Conservation (phyloP, 257 asterid species). For the Coffea canephora region DNA sequence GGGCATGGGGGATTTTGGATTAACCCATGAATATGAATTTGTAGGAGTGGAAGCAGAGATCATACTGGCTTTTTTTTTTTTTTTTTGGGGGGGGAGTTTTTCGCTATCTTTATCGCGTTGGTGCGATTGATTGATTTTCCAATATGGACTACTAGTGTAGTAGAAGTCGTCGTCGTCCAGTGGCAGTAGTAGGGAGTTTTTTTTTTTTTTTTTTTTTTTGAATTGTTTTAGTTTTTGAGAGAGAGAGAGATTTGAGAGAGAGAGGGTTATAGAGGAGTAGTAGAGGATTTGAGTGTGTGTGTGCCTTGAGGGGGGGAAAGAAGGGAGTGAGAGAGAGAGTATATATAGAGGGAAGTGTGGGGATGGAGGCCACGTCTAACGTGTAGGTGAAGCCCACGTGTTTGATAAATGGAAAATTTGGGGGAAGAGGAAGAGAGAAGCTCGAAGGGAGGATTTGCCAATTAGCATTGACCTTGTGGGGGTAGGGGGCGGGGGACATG, state of each 20-base stretch:
- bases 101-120: slow-evolving; percentile 40
- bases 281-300: slow-evolving; percentile 15
- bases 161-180: too few relatives aligned
- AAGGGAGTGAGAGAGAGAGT: slow-evolving; percentile 22
- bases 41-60: slow-evolving; percentile 30
- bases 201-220: neutral
- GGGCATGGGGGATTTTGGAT: slow-evolving; percentile 13
- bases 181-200: neutral
- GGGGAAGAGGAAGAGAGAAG: neutral
- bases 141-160: too few relatives aligned
- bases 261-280: neutral
- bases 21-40: slow-evolving; percentile 47
- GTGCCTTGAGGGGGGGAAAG: slow-evolving; percentile 22
- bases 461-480: slow-evolving; percentile 18
- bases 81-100: too few relatives aligned
- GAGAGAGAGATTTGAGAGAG: neutral
- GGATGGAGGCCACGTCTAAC: slow-evolving; percentile 45
- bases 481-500: slow-evolving; percentile 25
- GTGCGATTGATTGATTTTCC: too few relatives aligned
- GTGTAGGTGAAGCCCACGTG: slow-evolving; percentile 75
- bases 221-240: neutral
- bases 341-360: slow-evolving; percentile 45
- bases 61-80: slow-evolving; percentile 31
- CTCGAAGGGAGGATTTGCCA: neutral
- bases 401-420: slow-evolving; percentile 32